These are phyloP conservation scores for Pestalotiopsis sp. DNA, from an alignment of 2,329 filamentous ascomycete species.

Conservation along the genomic window DNA sequence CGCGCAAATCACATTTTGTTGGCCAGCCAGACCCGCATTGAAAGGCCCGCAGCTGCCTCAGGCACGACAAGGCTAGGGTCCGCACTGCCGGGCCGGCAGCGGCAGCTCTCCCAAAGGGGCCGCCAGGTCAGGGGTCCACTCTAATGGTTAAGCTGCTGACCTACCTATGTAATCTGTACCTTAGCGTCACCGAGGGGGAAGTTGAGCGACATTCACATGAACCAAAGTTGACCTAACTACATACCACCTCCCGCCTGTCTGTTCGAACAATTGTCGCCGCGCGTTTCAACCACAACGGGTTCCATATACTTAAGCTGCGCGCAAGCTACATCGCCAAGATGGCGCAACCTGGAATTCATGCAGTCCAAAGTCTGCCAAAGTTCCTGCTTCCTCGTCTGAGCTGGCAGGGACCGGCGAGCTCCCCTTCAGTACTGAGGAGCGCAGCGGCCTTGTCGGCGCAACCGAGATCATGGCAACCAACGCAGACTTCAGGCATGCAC, in stretches of 20 bases:
- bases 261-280: not conserved
- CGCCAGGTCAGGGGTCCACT: not conserved
- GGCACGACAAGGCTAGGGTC: constrained; percentile 4
- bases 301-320: not conserved
- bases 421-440: constrained; percentile 29
- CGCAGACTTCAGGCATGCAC: constrained; percentile 27
- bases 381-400: constrained; percentile 60
- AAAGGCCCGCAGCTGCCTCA: not conserved
- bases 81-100: constrained; percentile 7
- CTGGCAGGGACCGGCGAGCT: constrained; percentile 43
- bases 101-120: not conserved
- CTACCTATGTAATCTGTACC: not conserved
- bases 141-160: not conserved
- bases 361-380: constrained; percentile 47
- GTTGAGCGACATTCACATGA: not conserved
- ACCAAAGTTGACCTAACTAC: not conserved
- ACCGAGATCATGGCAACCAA: constrained; percentile 20
- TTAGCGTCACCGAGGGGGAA: constrained; percentile 7
- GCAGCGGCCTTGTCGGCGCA: constrained; percentile 28
- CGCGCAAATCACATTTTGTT: constrained; percentile 11
- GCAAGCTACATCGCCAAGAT: constrained; percentile 19
- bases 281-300: not conserved
- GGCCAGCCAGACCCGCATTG: not conserved
- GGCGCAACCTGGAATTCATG: constrained; percentile 28
- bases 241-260: not conserved